Conservation (phyloP, 345 rosid genomes). For the Gynandropsis gynandra region DNA sequence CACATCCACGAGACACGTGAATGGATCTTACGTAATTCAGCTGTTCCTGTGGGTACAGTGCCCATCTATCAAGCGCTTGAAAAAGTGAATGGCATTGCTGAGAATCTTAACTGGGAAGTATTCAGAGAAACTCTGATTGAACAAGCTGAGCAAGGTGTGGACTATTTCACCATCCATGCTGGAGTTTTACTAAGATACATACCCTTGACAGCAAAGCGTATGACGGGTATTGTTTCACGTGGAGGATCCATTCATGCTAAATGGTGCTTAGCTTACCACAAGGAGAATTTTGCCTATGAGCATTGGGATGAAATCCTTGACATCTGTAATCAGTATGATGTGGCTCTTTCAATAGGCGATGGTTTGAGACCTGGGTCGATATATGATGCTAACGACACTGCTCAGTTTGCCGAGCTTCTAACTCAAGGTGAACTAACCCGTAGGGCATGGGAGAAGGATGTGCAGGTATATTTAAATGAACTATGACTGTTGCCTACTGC, state of each 20-base stretch:
- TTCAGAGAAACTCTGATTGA: conserved; percentile 87
- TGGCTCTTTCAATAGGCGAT: conserved; percentile 92
- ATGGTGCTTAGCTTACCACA: conserved; percentile 94
- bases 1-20: conserved; percentile 98
- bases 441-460: conserved; percentile 97
- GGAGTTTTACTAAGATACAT: conserved; percentile 88
- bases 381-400: conserved; percentile 97
- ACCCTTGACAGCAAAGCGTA: conserved; percentile 87
- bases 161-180: conserved; percentile 95
- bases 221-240: conserved; percentile 96
- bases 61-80: conserved; percentile 99
- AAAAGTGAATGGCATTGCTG: conserved; percentile 88
- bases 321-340: conserved; percentile 92
- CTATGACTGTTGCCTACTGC: not conserved
- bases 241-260: conserved; percentile 99
- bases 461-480: conserved; percentile 48
- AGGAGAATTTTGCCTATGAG: conserved; percentile 95
- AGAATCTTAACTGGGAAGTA: conserved; percentile 88
- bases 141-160: conserved; percentile 99
- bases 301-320: conserved; percentile 99
- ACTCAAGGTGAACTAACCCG: conserved; percentile 98
- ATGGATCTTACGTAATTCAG: conserved; percentile 90
- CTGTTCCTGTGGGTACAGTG: conserved; percentile 94
- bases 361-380: conserved; percentile 96
- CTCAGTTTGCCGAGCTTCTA: conserved; percentile 97